Conservation (phyloP, 2,329 filamentous ascomycete genomes). For the Aspergillus niger region DNA sequence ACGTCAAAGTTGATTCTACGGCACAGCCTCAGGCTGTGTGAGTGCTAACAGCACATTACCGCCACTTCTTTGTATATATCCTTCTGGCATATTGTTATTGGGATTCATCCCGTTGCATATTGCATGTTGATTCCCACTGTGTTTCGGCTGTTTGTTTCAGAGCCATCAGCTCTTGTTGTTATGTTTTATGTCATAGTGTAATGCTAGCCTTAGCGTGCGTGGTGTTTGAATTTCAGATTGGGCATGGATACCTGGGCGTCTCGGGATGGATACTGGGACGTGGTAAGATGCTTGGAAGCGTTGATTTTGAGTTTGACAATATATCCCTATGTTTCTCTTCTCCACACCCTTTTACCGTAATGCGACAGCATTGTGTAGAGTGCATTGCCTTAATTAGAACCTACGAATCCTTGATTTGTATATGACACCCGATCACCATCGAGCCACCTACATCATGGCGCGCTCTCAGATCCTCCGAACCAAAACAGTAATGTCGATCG, state of each 20-base stretch:
- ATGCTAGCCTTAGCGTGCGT: slow-evolving; percentile 3
- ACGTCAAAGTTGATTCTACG: background rate
- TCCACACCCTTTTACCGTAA: too few species aligned
- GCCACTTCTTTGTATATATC: slow-evolving; percentile 7
- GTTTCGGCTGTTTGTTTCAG: background rate
- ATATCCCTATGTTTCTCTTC: background rate
- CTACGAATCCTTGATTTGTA: background rate
- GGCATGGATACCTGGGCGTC: slow-evolving; percentile 18
- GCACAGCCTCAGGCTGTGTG: background rate
- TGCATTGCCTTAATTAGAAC: too few species aligned
- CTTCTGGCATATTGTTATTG: slow-evolving; percentile 2
- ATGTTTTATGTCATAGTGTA: background rate
- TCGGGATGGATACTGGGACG: slow-evolving; percentile 7
- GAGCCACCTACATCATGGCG: background rate
- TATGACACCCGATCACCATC: background rate
- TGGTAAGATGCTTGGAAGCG: background rate
- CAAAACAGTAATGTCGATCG: background rate
- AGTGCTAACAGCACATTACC: background rate
- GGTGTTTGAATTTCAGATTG: slow-evolving; percentile 8
- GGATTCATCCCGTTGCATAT: slow-evolving; percentile 3
- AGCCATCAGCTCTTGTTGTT: background rate
- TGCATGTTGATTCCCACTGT: background rate
- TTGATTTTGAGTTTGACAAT: background rate
- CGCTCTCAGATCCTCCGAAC: background rate
- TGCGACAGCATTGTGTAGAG: too few species aligned